Base-by-base conservation (phyloP, 2,329 filamentous ascomycete genomes). In the Exophiala sideris region DNA sequence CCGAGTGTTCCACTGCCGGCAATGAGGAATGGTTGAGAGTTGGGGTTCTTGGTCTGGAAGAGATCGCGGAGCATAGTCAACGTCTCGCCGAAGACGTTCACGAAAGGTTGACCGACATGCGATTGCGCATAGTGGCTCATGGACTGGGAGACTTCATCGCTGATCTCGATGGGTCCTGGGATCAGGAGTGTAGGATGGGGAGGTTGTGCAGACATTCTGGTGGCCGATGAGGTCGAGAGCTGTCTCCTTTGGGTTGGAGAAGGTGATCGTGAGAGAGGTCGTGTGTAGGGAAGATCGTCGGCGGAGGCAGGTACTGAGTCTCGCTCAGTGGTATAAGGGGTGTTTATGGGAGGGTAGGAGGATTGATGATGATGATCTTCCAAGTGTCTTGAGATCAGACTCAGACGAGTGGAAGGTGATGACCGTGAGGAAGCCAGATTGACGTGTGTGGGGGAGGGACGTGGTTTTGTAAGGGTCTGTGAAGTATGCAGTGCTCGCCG, bases 1-100 rank as follows among this genome's bases (percentile, higher is more conserved):
- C 94, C 94, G 6, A 99, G 80, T 16, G 94, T 99, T 54, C 94
- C 94, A 49, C 91, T 96, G 59, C 94, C 94, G 62, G 90, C 91
- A 71, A 99, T 84, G 70, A 97, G 82, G 69, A 96, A 95, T 38
- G 94, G 91, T 72, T 99, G 94, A 24, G 91, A 85, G 45, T 84
- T 74, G 48, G 91, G 80, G 68, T 91, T 82, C 67, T 85, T 87
- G 64, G 89, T 92, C 76, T 96, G 89, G 83, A 99, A 96, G 66
- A 99, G 87, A 76, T 94, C 88, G 71, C 94, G 89, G 54, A 96
- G 82, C 79, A 92, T 85, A 35, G 86, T 82, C 61, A 99, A 80
- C 52, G 89, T 88, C 71, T 99, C 92, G 70, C 92, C 88, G 70
- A 99, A 99, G 63, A 82, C 85, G 64, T 88, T 86, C 66, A 97